Base-by-base conservation (phyloP, 257 asterid species). In the Nicotiana otophora region DNA sequence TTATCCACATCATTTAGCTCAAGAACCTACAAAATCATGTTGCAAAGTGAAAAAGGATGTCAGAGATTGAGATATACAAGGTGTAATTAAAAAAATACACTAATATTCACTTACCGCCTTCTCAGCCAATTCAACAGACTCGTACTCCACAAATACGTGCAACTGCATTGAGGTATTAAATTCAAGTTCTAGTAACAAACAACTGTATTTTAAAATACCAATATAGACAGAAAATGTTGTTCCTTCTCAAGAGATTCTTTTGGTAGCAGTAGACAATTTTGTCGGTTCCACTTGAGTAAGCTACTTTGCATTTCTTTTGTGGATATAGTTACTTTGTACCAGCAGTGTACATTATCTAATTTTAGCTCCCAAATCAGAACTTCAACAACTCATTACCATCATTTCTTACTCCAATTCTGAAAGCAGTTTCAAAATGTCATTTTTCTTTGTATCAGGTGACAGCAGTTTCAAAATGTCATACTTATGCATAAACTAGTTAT, bases 81-180 rank as follows among this genome's bases (percentile, higher is more conserved):
- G 69, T 48, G 81, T 54, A 15, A 66, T 6, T 20, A 48, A 78
- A 78, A 46, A 11, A 23, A 65, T 36, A 9, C 19, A 4, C 1
- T 10, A 80, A 15, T 8, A 48, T 79, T 64, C n/a, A 31, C 88
- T 57, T 87, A 95, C 98, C 86, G 98, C 98, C 85, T 88, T 95
- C 88, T 93, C 98, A 48, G 98, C 97, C 46, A 85, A 84, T 82
- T 95, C 97, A 81, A 83, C 85, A 63, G 98, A 86, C 82, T 95
- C 98, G 77, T 95, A 95, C 88, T 95, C 98, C 88, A 93, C 97
- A 87, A 90, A 95, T 77, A 96, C 95, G 33, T 95, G 98, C 90
- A 92, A 88, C 98, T 95, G 87, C 92, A 92, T 15, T 67, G 64
- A 81, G 80, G 65, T 20, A 78, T 81, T 23, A 30, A 51, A 76